Percentiles rank a stretch among this genome's conserved stretches.
Evolutionary conservation across 2,329 filamentous ascomycete species (phyloP).

Genomic region (Fusarium graminum): DNA sequence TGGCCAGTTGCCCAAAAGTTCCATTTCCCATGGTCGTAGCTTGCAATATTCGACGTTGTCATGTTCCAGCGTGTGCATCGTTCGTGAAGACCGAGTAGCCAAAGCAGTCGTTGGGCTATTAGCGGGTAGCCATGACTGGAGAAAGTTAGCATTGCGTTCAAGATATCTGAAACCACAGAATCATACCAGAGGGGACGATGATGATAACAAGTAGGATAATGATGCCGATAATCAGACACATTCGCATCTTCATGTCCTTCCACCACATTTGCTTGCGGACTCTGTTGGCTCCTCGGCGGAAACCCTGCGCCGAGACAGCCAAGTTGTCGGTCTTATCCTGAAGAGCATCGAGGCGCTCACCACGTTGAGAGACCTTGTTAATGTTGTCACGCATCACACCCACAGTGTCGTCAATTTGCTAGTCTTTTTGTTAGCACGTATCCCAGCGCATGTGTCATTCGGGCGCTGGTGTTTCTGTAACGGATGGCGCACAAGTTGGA

Average conservation of each 20-base stretch:
- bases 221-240: conserved; percentile 92
- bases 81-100: conserved; percentile 49
- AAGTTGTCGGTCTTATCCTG: conserved; percentile 97
- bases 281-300: conserved; percentile 94
- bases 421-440: conserved; percentile 41
- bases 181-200: conserved; percentile 87
- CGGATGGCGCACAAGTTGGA: conserved; percentile 1
- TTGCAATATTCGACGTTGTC: conserved; percentile 48
- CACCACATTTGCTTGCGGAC: conserved; percentile 99
- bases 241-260: conserved; percentile 99
- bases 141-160: conserved; percentile 23
- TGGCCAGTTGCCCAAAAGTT: conserved; percentile 50
- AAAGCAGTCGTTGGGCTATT: conserved; percentile 42
- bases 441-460: not conserved
- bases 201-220: conserved; percentile 93
- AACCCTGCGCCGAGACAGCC: conserved; percentile 91
- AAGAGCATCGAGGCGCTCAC: conserved; percentile 86
- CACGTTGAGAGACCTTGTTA: conserved; percentile 94
- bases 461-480: not conserved
- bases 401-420: conserved; percentile 99
- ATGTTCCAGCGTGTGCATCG: conserved; percentile 44
- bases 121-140: conserved; percentile 56
- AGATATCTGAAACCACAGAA: not conserved
- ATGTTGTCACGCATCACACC: conserved; percentile 98
- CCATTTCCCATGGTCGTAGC: conserved; percentile 50